Evolutionary conservation across 495 filamentous ascomycete genomes (phyloP).

Genomic region (Neurospora cerealis): DNA sequence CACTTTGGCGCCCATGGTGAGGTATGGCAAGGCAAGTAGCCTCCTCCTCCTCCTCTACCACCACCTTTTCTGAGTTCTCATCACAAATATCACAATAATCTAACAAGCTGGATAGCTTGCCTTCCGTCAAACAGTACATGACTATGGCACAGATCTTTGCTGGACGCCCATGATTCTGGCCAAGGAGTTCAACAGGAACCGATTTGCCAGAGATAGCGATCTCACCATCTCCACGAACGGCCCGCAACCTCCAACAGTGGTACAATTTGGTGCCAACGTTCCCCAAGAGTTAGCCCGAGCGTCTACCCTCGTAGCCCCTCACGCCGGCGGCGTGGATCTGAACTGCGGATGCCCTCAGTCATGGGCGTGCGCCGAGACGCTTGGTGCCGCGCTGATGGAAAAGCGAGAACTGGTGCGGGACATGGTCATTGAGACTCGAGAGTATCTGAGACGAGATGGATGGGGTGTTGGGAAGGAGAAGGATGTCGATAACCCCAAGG

Average conservation of each 20-base stretch:
- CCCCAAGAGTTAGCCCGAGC: slow-evolving; percentile 49
- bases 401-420: slow-evolving; percentile 47
- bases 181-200: slow-evolving; percentile 57
- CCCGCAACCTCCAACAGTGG: slow-evolving; percentile 46
- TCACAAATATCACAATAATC: background rate
- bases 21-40: slow-evolving; percentile 44
- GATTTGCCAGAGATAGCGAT: slow-evolving; percentile 48
- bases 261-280: slow-evolving; percentile 51
- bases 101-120: slow-evolving; percentile 33
- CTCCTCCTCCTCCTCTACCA: background rate
- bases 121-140: slow-evolving; percentile 49
- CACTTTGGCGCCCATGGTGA: slow-evolving; percentile 59
- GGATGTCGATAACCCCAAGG: slow-evolving; percentile 21
- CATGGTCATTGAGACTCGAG: slow-evolving; percentile 44
- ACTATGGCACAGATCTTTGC: slow-evolving; percentile 51
- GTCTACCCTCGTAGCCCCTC: slow-evolving; percentile 48
- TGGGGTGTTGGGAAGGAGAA: slow-evolving; percentile 31
- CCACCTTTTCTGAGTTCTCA: background rate
- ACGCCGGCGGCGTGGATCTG: slow-evolving; percentile 50
- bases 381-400: slow-evolving; percentile 56
- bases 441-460: slow-evolving; percentile 31
- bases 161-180: slow-evolving; percentile 66
- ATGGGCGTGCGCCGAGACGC: slow-evolving; percentile 53
- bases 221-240: slow-evolving; percentile 29
- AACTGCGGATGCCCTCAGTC: slow-evolving; percentile 64